These are phyloP conservation scores for Dryadomyces quercivorus DNA, from an alignment of 2,329 filamentous ascomycete species.

Conservation along the genomic window DNA sequence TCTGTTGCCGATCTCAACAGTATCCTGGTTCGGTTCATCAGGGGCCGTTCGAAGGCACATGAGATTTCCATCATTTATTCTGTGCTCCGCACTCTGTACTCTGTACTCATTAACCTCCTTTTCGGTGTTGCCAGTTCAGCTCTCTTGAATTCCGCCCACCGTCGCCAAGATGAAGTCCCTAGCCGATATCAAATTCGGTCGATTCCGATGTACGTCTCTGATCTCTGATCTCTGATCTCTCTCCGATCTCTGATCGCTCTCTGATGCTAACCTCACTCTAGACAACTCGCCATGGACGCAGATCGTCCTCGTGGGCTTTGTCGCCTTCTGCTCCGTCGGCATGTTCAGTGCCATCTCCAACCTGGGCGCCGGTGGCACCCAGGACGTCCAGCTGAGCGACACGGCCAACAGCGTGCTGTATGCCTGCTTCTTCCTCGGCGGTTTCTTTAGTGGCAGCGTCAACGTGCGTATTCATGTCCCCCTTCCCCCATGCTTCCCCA, in stretches of 20 bases:
- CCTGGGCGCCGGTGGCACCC: constrained; percentile 14
- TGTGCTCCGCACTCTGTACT: neutral
- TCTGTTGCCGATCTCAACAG: neutral
- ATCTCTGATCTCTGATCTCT: neutral
- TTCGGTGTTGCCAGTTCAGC: too few species aligned
- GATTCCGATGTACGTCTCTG: neutral
- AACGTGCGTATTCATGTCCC: neutral
- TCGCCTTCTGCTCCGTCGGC: constrained; percentile 43
- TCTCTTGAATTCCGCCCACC: neutral
- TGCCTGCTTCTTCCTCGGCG: constrained; percentile 41
- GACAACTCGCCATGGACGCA: constrained; percentile 42
- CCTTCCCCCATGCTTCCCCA: constrained; percentile 29
- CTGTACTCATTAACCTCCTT: too few species aligned
- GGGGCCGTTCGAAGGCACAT: neutral
- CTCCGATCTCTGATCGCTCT: too few species aligned
- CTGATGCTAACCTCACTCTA: neutral
- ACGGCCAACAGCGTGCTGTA: constrained; percentile 32
- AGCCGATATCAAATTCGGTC: neutral
- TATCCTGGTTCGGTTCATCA: neutral
- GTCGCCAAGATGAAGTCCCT: neutral
- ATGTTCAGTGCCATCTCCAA: constrained; percentile 16
- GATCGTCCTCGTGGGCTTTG: constrained; percentile 57
- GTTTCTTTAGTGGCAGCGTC: constrained; percentile 51
- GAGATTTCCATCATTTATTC: neutral
- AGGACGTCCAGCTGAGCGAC: constrained; percentile 12